Conservation (phyloP, 805 yeast genomes). For the Priceomyces carsonii region DNA sequence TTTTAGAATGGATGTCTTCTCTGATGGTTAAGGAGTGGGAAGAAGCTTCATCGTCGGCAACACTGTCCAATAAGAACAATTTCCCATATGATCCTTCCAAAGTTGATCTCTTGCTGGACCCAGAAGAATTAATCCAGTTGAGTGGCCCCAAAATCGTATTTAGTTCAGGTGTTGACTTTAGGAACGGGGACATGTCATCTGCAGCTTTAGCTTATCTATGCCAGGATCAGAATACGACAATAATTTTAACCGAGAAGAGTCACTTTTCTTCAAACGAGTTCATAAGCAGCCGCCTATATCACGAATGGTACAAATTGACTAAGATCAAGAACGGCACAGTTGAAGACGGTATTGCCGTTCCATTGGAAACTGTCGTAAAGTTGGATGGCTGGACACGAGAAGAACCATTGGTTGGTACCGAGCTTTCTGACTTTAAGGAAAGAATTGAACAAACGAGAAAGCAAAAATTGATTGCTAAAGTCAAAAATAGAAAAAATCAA, state of each 20-base stretch:
- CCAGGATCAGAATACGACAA: conserved; percentile 62
- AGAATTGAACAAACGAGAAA: conserved; percentile 48
- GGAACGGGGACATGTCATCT: conserved; percentile 61
- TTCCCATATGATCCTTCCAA: conserved; percentile 78
- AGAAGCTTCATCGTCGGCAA: conserved; percentile 24
- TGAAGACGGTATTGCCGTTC: conserved; percentile 65
- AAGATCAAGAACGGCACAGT: conserved; percentile 32
- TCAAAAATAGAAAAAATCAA: conserved; percentile 40
- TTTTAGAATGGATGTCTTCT: conserved; percentile 95
- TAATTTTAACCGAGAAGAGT: conserved; percentile 72
- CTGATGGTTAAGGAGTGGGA: conserved; percentile 88
- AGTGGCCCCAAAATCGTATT: conserved; percentile 79
- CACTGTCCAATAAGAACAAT: conserved; percentile 46
- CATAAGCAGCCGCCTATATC: conserved; percentile 50
- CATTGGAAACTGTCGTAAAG: conserved; percentile 45
- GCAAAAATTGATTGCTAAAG: conserved; percentile 41
- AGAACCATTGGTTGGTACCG: conserved; percentile 51
- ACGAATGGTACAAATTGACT: conserved; percentile 53
- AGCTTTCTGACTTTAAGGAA: conserved; percentile 49
- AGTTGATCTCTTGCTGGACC: conserved; percentile 53
- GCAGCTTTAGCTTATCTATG: conserved; percentile 57
- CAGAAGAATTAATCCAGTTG: conserved; percentile 54
- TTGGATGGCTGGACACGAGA: conserved; percentile 46
- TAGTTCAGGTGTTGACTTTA: conserved; percentile 67
- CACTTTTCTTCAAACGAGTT: conserved; percentile 39